Conservation (phyloP, 2,329 filamentous ascomycete species). For the Fusarium nygamai region DNA sequence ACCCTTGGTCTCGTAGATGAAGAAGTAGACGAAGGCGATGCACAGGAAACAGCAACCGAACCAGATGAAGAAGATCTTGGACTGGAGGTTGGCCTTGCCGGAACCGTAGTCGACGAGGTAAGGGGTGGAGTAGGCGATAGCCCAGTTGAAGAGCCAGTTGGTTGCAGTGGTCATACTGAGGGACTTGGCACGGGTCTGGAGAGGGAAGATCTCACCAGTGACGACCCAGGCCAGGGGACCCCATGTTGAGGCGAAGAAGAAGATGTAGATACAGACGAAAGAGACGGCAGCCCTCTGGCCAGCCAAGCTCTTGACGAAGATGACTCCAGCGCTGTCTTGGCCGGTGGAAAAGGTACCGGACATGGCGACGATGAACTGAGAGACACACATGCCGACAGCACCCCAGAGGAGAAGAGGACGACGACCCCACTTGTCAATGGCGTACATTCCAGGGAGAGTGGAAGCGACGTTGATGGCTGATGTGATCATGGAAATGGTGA, state of each 20-base stretch:
- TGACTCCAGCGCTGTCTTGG: conserved; percentile 59
- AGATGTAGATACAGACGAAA: conserved; percentile 77
- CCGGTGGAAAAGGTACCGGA: conserved; percentile 65
- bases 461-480: conserved; percentile 52
- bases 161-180: conserved; percentile 76
- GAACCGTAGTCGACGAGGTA: conserved; percentile 80
- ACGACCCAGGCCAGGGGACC: conserved; percentile 60
- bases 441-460: conserved; percentile 51
- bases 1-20: conserved; percentile 90
- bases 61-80: conserved; percentile 85
- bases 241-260: conserved; percentile 80
- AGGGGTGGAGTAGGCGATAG: conserved; percentile 79
- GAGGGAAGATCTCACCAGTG: conserved; percentile 69
- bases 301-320: conserved; percentile 59
- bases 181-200: conserved; percentile 70
- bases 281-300: conserved; percentile 67
- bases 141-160: conserved; percentile 82
- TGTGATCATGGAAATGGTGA: conserved; percentile 52
- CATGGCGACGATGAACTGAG: conserved; percentile 69
- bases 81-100: conserved; percentile 77
- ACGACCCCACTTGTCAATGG: conserved; percentile 54
- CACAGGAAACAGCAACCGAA: conserved; percentile 75
- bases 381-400: conserved; percentile 67
- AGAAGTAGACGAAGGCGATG: conserved; percentile 77
- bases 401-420: conserved; percentile 73